Evolutionary conservation across 2,329 filamentous ascomycete genomes (phyloP).

Genomic region (Fusarium agapanthi): DNA sequence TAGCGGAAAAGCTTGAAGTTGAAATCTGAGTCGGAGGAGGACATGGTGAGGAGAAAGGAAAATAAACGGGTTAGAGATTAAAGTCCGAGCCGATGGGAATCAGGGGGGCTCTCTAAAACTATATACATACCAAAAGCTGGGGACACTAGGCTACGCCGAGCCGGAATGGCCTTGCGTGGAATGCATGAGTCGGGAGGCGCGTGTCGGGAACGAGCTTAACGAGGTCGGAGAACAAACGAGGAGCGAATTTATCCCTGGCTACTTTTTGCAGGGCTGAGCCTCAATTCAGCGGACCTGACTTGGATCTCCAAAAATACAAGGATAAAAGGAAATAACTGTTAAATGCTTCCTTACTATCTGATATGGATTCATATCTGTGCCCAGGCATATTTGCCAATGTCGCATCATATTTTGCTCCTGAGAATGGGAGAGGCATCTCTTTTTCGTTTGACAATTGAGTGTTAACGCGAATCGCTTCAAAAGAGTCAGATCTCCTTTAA

Average conservation of each 20-base stretch:
- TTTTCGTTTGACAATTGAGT: background rate
- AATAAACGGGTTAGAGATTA: background rate
- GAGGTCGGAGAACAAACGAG: background rate
- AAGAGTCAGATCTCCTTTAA: background rate
- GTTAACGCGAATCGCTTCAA: background rate
- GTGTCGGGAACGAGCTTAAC: background rate
- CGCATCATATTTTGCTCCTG: background rate
- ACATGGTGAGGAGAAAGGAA: background rate
- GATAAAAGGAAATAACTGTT: background rate
- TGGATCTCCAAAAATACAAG: background rate
- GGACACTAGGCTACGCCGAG: background rate
- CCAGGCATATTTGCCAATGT: background rate
- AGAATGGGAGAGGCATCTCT: background rate
- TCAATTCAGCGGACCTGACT: background rate
- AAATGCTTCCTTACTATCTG: background rate
- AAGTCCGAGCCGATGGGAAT: background rate
- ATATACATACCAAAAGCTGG: background rate
- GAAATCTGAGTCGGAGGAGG: background rate
- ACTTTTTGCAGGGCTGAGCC: background rate
- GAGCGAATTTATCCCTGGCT: background rate
- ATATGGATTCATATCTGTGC: too few relatives aligned
- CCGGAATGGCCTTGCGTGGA: background rate
- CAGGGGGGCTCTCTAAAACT: background rate
- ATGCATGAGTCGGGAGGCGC: background rate
- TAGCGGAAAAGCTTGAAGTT: constrained; percentile 18